These are phyloP conservation scores for Phalaenopsis aphrodite DNA, from an alignment of 106 monocot genomes.

Conservation along the genomic window DNA sequence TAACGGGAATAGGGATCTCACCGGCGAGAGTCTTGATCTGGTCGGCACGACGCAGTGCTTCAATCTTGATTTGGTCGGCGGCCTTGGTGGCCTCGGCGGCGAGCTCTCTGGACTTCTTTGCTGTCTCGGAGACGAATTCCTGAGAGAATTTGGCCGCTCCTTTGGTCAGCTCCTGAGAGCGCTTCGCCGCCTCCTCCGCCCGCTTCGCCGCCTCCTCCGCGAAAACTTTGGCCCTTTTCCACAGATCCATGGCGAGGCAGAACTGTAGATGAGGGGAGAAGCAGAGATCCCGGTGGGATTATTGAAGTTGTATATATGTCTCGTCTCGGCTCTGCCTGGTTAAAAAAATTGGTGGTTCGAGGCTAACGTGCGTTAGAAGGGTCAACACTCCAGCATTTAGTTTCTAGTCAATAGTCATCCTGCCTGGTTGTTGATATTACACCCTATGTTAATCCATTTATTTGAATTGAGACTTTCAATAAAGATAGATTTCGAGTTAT, in stretches of 20 bases:
- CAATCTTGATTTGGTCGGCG: slow-evolving; percentile 36
- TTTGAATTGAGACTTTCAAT: too few relatives aligned
- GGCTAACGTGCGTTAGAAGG: too few relatives aligned
- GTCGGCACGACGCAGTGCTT: slow-evolving; percentile 59
- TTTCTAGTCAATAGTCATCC: too few relatives aligned
- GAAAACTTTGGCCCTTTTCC: slow-evolving; percentile 63
- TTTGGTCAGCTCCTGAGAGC: slow-evolving; percentile 64
- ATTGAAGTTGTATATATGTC: not conserved
- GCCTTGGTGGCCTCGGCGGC: slow-evolving; percentile 75
- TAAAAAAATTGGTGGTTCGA: too few relatives aligned
- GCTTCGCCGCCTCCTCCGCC: slow-evolving; percentile 72
- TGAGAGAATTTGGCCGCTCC: slow-evolving; percentile 58
- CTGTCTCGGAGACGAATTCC: slow-evolving; percentile 58
- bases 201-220: slow-evolving; percentile 87
- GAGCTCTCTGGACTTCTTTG: slow-evolving; percentile 64
- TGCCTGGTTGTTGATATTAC: too few relatives aligned
- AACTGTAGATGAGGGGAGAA: not conserved
- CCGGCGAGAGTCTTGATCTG: slow-evolving; percentile 82
- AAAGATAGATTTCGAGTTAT: too few relatives aligned
- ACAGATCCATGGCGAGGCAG: slow-evolving; percentile 65
- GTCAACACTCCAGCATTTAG: too few relatives aligned
- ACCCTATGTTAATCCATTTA: too few relatives aligned
- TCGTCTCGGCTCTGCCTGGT: too few relatives aligned
- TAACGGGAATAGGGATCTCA: slow-evolving; percentile 46
- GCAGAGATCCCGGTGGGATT: not conserved